Base-by-base conservation (phyloP, 2,329 filamentous ascomycete genomes). In the Colletotrichum simmondsii region DNA sequence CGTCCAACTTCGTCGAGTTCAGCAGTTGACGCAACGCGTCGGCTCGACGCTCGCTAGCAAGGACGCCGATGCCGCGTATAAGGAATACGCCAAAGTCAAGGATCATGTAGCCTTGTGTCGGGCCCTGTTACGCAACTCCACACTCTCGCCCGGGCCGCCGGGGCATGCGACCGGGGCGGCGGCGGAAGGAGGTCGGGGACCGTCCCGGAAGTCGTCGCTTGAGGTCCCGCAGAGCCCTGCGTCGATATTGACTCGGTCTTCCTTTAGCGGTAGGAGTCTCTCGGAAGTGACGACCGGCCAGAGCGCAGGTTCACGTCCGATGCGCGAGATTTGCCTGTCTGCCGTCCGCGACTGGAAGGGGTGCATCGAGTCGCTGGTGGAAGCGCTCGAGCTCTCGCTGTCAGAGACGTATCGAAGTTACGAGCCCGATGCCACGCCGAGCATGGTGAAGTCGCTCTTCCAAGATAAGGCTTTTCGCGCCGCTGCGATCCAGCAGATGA, bases 311-410 rank as follows among this genome's bases (percentile, higher is more conserved):
- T 0, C 78, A 76, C 24, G 76, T 74, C 0, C 42, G 75, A 49
- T 77, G 10, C 77, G 74, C 7, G 84, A 83, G 52, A 74, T 76
- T 8, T 65, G 52, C 77, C 72, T 87, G 7, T 77, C 77, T 16
- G 81, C 81, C 1, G 81, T 88, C 56, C 80, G 81, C 11, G 86
- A 86, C 10, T 88, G 86, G 84, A 85, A 83, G 75, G 75, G 76
- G 1, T 82, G 82, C 49, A 80, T 88, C 24, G 83, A 87, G 66
- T 75, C 77, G 1, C 78, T 89, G 54, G 77, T 83, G 6, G 82
- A 85, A 8, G 81, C 83, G 3, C 81, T 87, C 24, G 80, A 80
- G 68, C 77, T 75, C n/a, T 85, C 81, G 54, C 77, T 89, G 1
- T 77, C 82, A 2, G 81, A 84, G 24, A 87, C 85, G 1, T 88